A percentile compares a stretch with the other conserved stretches of the same genome.
Conservation (phyloP, 2,329 filamentous ascomycete genomes). For the Lithohypha guttulata region DNA sequence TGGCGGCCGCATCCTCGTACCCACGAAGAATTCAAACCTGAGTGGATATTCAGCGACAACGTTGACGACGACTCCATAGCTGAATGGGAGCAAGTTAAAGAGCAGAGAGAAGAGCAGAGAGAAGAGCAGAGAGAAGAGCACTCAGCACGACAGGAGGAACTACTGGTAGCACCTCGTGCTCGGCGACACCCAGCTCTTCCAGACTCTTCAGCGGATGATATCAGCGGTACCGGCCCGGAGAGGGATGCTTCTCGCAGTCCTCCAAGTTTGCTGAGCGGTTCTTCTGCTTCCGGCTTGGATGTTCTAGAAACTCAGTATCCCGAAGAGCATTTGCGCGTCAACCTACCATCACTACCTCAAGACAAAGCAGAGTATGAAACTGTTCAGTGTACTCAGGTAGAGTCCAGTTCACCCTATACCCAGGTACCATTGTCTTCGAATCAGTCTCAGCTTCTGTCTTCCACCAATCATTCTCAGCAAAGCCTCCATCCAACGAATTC, state of each 20-base stretch:
- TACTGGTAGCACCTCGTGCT: neutral
- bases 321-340: slow-evolving; percentile 8
- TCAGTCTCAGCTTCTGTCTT: slow-evolving; percentile 1
- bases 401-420: slow-evolving; percentile 1
- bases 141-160: neutral
- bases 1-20: slow-evolving; percentile 18
- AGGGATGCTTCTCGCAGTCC: slow-evolving; percentile 3
- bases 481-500: too few species aligned
- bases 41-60: slow-evolving; percentile 15
- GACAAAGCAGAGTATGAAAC: slow-evolving; percentile 16
- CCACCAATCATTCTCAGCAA: too few species aligned
- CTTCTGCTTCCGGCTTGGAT: slow-evolving; percentile 12
- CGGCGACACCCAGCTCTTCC: slow-evolving; percentile 6
- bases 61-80: slow-evolving; percentile 5
- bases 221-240: neutral
- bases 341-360: slow-evolving; percentile 9
- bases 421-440: slow-evolving; percentile 1
- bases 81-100: slow-evolving; percentile 9
- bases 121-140: neutral
- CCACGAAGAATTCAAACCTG: slow-evolving; percentile 16
- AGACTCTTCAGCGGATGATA: slow-evolving; percentile 12
- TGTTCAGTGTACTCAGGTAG: slow-evolving; percentile 14
- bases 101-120: slow-evolving; percentile 11
- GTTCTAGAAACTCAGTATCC: slow-evolving; percentile 16
- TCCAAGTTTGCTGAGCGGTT: slow-evolving; percentile 4